These are phyloP conservation scores for Eimeria tenella DNA, from an alignment of 169 alveolate genomes.

Conservation along the genomic window DNA sequence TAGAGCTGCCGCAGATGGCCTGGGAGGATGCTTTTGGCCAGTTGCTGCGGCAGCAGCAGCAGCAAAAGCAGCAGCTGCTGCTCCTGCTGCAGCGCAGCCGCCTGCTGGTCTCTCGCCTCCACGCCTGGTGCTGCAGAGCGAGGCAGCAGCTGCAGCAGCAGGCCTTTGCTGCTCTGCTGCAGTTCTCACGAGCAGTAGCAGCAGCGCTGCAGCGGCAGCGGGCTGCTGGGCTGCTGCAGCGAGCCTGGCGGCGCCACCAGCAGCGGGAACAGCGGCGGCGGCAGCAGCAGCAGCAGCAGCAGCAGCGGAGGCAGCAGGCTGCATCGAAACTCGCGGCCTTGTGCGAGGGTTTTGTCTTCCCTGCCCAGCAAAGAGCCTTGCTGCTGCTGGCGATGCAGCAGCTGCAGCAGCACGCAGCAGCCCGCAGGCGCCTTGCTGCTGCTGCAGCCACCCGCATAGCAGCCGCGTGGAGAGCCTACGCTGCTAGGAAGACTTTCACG, in stretches of 20 bases:
- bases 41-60: background rate
- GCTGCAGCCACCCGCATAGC: background rate
- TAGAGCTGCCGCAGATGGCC: background rate
- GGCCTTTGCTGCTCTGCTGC: background rate
- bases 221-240: constrained; percentile 9
- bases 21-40: background rate
- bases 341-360: background rate
- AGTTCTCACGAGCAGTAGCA: background rate
- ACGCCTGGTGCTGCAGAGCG: background rate
- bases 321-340: background rate
- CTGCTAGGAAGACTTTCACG: background rate
- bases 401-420: constrained; percentile 5
- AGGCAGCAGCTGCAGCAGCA: background rate
- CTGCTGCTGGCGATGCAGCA: background rate
- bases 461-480: background rate
- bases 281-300: background rate
- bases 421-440: background rate
- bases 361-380: background rate
- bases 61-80: background rate
- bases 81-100: background rate
- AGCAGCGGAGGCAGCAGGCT: background rate
- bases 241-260: background rate
- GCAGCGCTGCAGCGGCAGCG: background rate
- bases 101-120: background rate
- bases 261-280: background rate